phyloP scores from a whole-genome alignment of 371 early-diverging fungal species.

The Funneliformis caledonium region DNA sequence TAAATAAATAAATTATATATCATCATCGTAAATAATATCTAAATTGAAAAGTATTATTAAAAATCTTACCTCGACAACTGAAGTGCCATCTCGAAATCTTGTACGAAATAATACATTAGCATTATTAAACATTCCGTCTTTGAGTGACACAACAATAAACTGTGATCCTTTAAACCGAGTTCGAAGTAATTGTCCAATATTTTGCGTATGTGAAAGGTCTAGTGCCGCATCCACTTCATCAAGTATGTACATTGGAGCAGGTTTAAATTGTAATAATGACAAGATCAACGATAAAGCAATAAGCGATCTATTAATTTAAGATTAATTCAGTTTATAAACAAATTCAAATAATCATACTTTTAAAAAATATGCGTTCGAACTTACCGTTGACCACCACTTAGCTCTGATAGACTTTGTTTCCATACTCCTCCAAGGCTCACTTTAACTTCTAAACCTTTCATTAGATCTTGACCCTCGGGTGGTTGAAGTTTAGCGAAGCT shows the following conservation, averaged over 20 bases:
- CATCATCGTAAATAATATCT: not conserved
- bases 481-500: slow-evolving; percentile 88
- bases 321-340: not conserved
- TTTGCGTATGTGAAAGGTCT: slow-evolving; percentile 98
- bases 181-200: slow-evolving; percentile 96
- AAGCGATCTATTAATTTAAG: slow-evolving; percentile 65
- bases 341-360: not conserved
- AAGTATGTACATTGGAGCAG: slow-evolving; percentile 99
- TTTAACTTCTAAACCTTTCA: slow-evolving; percentile 91
- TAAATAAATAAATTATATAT: no score
- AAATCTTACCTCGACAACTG: slow-evolving; percentile 77
- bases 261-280: slow-evolving; percentile 97
- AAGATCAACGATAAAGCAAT: slow-evolving; percentile 98
- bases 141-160: slow-evolving; percentile 99
- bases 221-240: slow-evolving; percentile 99
- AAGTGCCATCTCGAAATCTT: slow-evolving; percentile 95
- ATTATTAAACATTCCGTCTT: slow-evolving; percentile 99
- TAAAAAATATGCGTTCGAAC: not conserved
- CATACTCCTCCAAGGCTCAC: slow-evolving; percentile 97
- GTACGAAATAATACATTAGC: slow-evolving; percentile 98
- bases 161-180: slow-evolving; percentile 98
- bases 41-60: not conserved
- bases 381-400: slow-evolving; percentile 98
- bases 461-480: slow-evolving; percentile 80
- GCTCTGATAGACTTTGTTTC: slow-evolving; percentile 96